Percentiles rank a stretch among this genome's conserved stretches.
phyloP scores from a whole-genome alignment of 352 stramenopile species.

The Globisporangium irregulare region DNA sequence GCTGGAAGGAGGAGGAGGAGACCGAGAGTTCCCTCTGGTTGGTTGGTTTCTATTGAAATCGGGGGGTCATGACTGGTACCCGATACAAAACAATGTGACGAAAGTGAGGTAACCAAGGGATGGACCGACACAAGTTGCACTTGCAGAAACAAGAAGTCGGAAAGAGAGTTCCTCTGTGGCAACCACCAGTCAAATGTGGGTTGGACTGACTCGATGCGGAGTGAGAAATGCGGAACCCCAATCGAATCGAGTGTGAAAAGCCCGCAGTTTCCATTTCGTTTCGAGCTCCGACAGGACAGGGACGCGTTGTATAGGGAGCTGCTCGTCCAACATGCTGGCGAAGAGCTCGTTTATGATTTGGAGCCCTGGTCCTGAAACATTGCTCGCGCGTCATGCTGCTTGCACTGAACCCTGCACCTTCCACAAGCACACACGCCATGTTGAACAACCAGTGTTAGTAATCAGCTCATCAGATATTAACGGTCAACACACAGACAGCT shows the following conservation, averaged over 20 bases:
- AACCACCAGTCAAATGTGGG: not conserved
- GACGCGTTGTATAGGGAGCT: not conserved
- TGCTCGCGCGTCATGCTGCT: not conserved
- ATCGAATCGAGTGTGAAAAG: not conserved
- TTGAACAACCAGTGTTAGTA: constrained; percentile 4
- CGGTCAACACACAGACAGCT: not conserved
- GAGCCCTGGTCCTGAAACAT: not conserved
- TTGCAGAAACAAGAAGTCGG: constrained; percentile 1
- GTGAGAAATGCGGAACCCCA: not conserved
- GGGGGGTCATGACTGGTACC: no score
- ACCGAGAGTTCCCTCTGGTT: not conserved
- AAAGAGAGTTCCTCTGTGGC: not conserved
- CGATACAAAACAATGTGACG: not conserved
- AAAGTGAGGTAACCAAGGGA: not conserved
- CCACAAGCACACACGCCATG: not conserved
- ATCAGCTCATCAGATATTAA: not conserved
- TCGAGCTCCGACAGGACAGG: not conserved
- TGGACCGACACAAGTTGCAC: not conserved
- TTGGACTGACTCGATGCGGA: constrained; percentile 11
- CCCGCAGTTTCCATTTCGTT: not conserved
- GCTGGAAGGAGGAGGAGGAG: not conserved
- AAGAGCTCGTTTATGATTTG: not conserved
- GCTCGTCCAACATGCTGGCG: not conserved
- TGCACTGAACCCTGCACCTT: no score
- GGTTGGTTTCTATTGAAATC: constrained; percentile 1